Evolutionary conservation across 1,139 yeast genomes (phyloP), one percentile per base, ranked within the genome.

Genomic region (Hansenula sp.): DNA sequence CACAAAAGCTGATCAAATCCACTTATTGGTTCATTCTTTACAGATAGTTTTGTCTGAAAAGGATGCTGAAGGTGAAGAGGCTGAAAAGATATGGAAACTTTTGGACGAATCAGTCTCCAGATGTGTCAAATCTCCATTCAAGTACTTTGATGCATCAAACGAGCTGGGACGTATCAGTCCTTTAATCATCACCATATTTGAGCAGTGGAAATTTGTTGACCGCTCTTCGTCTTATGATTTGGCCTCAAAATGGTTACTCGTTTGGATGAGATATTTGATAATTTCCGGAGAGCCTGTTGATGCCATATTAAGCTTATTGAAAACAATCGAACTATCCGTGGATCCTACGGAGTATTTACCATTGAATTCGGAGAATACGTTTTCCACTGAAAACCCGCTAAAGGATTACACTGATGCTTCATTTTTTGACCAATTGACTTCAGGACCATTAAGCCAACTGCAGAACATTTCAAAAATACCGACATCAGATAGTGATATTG

Each of bases 71-170:
- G 36, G 38, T 5, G 47, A 47, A 4, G 46, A 55, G 5, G 41
- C 61, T 21, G 55, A 52, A 3, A 58, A 63, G 36, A 55, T 81
- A 13, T 84, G 89, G 84, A 68, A 68, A 15, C 62, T 88, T 33
- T 53, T 91, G 15, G 96, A 90, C 59, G 94, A 90, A 59, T 70
- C 86, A 0, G 72, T 88, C 25, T 70, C 89, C 1, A 74, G 96
- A 52, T 72, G 82, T 48, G 72, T 84, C 43, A 74, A 79, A 48
- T 67, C 88, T 1, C 97, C 97, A 0, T 93, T 84, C 65, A 89
- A 86, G 59, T 91, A 89, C 54, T 74, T 88, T 43, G 98, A 91
- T 58, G 58, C 71, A 47, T 72, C 87, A 1, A 77, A 76, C 41
- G 54, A 60, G 3, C 60, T 63, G 13, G 67, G 64, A 8, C 51